Evolutionary conservation across 176 grass and related monocot species (phyloP).

Genomic region (Carex myosuroides): DNA sequence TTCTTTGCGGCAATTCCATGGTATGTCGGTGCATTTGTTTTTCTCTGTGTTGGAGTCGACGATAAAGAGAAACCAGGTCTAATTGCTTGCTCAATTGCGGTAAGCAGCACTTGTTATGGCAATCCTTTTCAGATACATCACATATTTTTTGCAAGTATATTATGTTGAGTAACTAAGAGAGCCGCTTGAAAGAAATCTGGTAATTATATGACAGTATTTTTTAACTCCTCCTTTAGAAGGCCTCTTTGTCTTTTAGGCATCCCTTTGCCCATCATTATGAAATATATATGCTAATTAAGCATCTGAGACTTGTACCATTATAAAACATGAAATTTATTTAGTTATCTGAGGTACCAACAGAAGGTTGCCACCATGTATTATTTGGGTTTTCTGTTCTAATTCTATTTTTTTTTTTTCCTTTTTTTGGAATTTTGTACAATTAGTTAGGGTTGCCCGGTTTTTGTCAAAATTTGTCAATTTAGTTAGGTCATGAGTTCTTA

Average conservation of each 20-base stretch:
- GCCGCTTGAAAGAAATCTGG: neutral
- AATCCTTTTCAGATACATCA: neutral
- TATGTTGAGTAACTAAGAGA: neutral
- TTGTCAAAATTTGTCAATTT: neutral
- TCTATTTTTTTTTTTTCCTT: neutral
- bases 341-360: neutral
- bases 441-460: neutral
- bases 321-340: neutral
- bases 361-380: neutral
- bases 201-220: neutral
- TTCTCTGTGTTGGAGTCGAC: slow-evolving; percentile 75
- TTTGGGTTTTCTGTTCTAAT: neutral
- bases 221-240: neutral
- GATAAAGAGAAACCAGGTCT: slow-evolving; percentile 89
- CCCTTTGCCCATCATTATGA: neutral
- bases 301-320: neutral
- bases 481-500: neutral
- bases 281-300: neutral
- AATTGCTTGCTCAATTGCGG: slow-evolving; percentile 72
- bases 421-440: neutral
- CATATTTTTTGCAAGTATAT: neutral
- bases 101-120: slow-evolving; percentile 35
- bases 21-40: slow-evolving; percentile 82
- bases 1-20: slow-evolving; percentile 92
- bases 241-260: neutral